These are phyloP conservation scores for Rauvolfia tetraphylla DNA, from an alignment of 257 asterid species.

Conservation along the genomic window DNA sequence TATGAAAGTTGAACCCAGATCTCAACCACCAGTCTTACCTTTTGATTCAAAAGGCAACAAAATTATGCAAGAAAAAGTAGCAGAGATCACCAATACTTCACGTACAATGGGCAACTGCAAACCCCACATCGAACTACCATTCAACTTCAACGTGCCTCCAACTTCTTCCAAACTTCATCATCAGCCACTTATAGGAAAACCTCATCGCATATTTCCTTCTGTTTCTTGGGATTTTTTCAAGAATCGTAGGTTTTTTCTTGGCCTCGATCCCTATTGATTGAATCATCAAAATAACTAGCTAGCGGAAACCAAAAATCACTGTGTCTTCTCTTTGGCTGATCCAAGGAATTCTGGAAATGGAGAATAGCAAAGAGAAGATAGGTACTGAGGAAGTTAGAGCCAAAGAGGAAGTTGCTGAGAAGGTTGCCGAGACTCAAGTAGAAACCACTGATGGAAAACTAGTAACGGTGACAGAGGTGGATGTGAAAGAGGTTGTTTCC, in stretches of 20 bases:
- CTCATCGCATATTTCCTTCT: not conserved
- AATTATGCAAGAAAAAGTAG: not conserved
- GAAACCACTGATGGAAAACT: not conserved
- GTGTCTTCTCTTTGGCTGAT: not conserved
- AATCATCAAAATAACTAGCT: not conserved
- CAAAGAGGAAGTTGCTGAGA: not conserved
- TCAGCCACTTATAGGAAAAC: not conserved
- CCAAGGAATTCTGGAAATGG: not conserved
- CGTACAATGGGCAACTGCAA: not conserved
- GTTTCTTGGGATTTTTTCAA: not conserved
- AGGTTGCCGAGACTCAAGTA: not conserved
- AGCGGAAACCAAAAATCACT: not conserved
- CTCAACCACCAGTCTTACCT: not conserved
- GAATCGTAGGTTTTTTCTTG: not conserved
- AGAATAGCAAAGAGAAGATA: not conserved
- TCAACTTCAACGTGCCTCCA: slow-evolving; percentile 13
- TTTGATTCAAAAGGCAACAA: not conserved
- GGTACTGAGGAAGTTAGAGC: no score
- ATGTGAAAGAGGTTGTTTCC: slow-evolving; percentile 6
- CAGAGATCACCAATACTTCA: not conserved
- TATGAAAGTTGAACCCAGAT: not conserved
- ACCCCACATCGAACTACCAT: slow-evolving; percentile 11
- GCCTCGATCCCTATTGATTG: not conserved
- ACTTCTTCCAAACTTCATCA: not conserved
- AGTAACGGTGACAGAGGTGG: not conserved